A percentile compares a stretch with the other conserved stretches of the same genome.
Evolutionary conservation across 371 early-diverging fungal species (phyloP).

Genomic region (Phascolomyces articulosus): DNA sequence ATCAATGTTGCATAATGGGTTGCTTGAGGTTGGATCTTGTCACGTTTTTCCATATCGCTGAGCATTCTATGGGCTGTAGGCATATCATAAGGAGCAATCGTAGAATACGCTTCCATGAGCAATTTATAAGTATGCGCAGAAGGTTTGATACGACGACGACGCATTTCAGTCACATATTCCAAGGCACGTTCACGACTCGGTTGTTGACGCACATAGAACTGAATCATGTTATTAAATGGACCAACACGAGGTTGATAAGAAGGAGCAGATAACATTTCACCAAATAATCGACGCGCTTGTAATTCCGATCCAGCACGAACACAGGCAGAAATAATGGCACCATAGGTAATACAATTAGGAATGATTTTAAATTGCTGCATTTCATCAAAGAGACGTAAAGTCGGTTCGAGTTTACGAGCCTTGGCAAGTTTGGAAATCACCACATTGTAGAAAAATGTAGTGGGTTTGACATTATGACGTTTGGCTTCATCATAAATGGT

Average conservation of each 20-base stretch:
- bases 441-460: conserved; percentile 69
- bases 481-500: conserved; percentile 67
- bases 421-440: conserved; percentile 67
- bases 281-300: conserved; percentile 51
- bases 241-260: conserved; percentile 62
- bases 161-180: conserved; percentile 55
- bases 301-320: conserved; percentile 63
- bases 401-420: conserved; percentile 64
- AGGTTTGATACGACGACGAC: conserved; percentile 53
- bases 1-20: conserved; percentile 66
- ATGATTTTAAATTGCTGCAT: conserved; percentile 55
- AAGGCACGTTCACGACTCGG: conserved; percentile 57
- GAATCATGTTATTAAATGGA: conserved; percentile 70
- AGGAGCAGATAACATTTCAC: conserved; percentile 55
- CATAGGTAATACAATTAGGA: conserved; percentile 65
- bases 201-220: conserved; percentile 64
- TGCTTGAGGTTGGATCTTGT: conserved; percentile 50
- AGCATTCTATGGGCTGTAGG: conserved; percentile 60
- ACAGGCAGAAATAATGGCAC: conserved; percentile 66
- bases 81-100: conserved; percentile 66
- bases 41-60: conserved; percentile 50
- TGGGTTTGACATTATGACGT: conserved; percentile 59
- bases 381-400: conserved; percentile 61
- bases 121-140: conserved; percentile 68
- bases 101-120: conserved; percentile 62